Evolutionary conservation across 768 basidiomycete species (phyloP).

Genomic region (Gloeophyllum trabeum): DNA sequence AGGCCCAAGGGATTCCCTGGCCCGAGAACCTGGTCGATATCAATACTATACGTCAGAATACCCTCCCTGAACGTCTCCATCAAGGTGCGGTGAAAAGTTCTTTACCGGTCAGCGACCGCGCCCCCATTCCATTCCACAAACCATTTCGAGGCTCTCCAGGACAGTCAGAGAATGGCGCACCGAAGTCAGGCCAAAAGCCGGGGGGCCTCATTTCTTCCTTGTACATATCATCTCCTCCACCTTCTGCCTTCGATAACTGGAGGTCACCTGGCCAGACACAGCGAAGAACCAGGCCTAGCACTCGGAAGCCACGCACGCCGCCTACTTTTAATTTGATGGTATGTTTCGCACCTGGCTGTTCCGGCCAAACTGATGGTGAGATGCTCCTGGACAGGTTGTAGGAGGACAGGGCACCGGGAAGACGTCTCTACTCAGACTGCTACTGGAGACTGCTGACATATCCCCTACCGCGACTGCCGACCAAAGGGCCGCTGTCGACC

Average conservation of each 20-base stretch:
- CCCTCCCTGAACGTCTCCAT: slow-evolving; percentile 21
- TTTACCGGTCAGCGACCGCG: slow-evolving; percentile 32
- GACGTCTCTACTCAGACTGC: slow-evolving; percentile 67
- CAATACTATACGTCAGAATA: slow-evolving; percentile 42
- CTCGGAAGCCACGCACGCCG: slow-evolving; percentile 52
- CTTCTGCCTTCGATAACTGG: slow-evolving; percentile 52
- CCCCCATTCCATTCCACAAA: slow-evolving; percentile 72
- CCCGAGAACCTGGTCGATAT: slow-evolving; percentile 75
- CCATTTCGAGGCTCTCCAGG: slow-evolving; percentile 43
- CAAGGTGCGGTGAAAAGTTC: slow-evolving; percentile 68
- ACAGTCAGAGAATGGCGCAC: slow-evolving; percentile 7
- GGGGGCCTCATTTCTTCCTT: slow-evolving; percentile 56
- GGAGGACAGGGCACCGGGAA: slow-evolving; percentile 79
- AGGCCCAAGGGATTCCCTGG: slow-evolving; percentile 71
- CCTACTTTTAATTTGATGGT: slow-evolving; percentile 88
- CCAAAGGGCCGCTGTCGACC: slow-evolving; percentile 53
- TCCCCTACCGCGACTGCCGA: slow-evolving; percentile 69
- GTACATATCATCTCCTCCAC: slow-evolving; percentile 50
- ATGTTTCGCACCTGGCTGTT: slow-evolving; percentile 8
- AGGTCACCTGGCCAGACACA: slow-evolving; percentile 17
- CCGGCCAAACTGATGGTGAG: neutral
- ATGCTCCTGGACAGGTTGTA: slow-evolving; percentile 40
- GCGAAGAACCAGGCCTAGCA: slow-evolving; percentile 37
- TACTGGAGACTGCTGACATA: slow-evolving; percentile 78
- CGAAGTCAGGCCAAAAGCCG: no score